Evolutionary conservation across 2,329 filamentous ascomycete species (phyloP), one percentile per base, ranked within the genome.

Genomic region (Penicillium sp.): DNA sequence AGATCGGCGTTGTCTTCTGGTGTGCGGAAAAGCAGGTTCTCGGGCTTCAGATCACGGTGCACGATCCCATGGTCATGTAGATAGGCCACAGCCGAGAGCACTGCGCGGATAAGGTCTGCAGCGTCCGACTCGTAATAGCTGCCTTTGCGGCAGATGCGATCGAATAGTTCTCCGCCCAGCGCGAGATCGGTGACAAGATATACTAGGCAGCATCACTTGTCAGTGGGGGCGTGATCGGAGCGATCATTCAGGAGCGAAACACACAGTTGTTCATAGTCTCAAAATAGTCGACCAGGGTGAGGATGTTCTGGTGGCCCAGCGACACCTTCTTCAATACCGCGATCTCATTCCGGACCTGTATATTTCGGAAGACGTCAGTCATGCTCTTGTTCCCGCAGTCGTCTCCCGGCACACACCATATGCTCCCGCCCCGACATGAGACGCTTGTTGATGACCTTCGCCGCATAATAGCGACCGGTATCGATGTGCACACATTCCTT

Each of bases 401-500:
- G 37, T 16, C 41, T 16, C 41, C 55, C n/a, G 6, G 21, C 29
- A 52, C 58, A 60, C 68, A 97, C 94, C 94, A 99, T 99, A 75
- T 97, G 94, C 77, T 99, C 94, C 64, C 94, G 84, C 34, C 94
- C 94, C 7, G 91, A 90, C 94, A 99, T 99, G 63, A 99, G 80
- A 55, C 93, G 84, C 82, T 99, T 99, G 79, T 99, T 99, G 77
- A 99, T 99, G 60, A 99, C 94, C 75, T 99, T 99, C 59, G 94
- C 93, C 29, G 94, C 94, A 86, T 97, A 99, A 77, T 97, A 97
- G 63, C 92, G 86, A 44, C 93, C 93, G 0, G 94, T 97, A 66
- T 97, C 93, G 68, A 97, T 97, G 73, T 99, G 94, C 29, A 97
- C 92, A 72, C 94, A 99, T 78, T 99, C 94, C 75, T 97, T 97